These are phyloP conservation scores for Cadophora sp. DNA, from an alignment of 2,329 filamentous ascomycete genomes.

Conservation along the genomic window DNA sequence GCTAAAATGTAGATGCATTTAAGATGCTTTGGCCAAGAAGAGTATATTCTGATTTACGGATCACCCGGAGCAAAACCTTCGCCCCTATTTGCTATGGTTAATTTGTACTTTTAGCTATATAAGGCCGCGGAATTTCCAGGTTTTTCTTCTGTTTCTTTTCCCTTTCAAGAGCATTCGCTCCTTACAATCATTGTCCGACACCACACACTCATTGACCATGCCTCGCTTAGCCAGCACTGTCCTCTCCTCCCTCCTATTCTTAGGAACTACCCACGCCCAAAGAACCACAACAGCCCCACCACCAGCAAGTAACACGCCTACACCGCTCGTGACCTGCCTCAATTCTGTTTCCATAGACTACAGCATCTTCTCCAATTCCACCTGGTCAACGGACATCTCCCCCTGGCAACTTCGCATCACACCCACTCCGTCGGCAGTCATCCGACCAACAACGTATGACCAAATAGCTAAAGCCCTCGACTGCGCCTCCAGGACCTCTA, in stretches of 20 bases:
- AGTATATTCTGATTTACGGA: neutral
- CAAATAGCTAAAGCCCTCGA: slow-evolving; percentile 5
- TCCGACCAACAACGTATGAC: slow-evolving; percentile 6
- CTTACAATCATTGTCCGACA: neutral
- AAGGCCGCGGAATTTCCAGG: neutral
- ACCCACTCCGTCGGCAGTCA: slow-evolving; percentile 8
- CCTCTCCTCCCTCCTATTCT: neutral
- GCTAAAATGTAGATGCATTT: neutral
- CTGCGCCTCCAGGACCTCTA: neutral
- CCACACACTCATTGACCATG: neutral
- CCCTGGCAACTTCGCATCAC: slow-evolving; percentile 19
- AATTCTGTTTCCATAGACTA: neutral
- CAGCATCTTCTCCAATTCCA: slow-evolving; percentile 9
- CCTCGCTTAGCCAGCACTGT: neutral
- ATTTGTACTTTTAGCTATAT: neutral
- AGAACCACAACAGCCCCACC: neutral
- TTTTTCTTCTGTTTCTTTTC: neutral
- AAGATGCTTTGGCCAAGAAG: slow-evolving; percentile 3
- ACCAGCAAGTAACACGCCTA: neutral
- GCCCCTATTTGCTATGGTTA: neutral
- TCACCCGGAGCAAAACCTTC: neutral
- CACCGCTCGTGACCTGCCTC: neutral
- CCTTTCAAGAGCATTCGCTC: neutral
- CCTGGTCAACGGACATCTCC: slow-evolving; percentile 9
- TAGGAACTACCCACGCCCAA: neutral